Conservation (phyloP, 805 yeast genomes). For the Candida golubevii region DNA sequence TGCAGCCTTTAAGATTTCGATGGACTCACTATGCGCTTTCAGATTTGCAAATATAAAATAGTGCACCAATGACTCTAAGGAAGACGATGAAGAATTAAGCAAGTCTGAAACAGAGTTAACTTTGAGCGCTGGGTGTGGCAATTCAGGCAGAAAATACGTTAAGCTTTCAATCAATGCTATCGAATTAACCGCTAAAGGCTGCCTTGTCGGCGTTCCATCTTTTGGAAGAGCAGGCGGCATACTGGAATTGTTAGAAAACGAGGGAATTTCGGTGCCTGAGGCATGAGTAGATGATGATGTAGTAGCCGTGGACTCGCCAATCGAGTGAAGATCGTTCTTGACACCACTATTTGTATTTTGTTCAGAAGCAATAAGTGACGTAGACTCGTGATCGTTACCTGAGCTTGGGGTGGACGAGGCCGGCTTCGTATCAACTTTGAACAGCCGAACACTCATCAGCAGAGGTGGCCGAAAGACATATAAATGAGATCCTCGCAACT, state of each 20-base stretch:
- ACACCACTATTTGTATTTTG: background rate
- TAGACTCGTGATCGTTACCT: background rate
- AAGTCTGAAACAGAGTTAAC: constrained; percentile 41
- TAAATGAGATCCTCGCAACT: constrained; percentile 61
- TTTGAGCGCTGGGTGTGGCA: constrained; percentile 36
- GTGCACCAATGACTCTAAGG: constrained; percentile 75
- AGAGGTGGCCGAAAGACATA: constrained; percentile 41
- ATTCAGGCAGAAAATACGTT: constrained; percentile 21
- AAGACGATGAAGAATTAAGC: constrained; percentile 40
- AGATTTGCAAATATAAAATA: constrained; percentile 44
- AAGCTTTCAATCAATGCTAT: constrained; percentile 10
- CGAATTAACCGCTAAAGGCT: background rate
- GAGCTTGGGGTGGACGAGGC: background rate
- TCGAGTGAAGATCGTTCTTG: constrained; percentile 1
- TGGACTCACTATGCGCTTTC: constrained; percentile 11
- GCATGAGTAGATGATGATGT: constrained; percentile 4
- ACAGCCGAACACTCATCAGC: constrained; percentile 16
- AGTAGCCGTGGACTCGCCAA: constrained; percentile 1
- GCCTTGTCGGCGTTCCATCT: background rate
- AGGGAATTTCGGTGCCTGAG: constrained; percentile 1
- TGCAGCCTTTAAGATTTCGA: constrained; percentile 19
- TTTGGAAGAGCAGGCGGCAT: background rate
- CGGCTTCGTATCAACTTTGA: constrained; percentile 7
- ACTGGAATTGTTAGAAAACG: background rate
- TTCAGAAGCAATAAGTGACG: constrained; percentile 1